These are phyloP conservation scores for Tetrahymena thermophila DNA, from an alignment of 73 alveolate species.

Conservation along the genomic window DNA sequence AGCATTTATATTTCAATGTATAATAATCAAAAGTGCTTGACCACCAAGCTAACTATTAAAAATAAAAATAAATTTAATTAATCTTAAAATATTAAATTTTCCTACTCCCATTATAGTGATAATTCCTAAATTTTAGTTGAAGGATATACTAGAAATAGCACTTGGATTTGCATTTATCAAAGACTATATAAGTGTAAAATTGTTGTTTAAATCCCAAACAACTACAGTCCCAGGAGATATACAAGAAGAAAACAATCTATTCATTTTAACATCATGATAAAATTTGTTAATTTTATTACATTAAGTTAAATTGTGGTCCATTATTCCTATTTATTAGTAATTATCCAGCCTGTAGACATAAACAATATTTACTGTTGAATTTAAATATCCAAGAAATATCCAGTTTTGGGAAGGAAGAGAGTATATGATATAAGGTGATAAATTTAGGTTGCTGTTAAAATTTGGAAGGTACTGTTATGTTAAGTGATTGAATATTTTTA, in stretches of 20 bases:
- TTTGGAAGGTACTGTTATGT: neutral
- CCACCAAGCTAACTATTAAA: neutral
- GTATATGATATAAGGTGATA: neutral
- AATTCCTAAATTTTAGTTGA: neutral
- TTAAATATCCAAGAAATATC: neutral
- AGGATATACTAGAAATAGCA: neutral
- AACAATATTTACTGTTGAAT: neutral
- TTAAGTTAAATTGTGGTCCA: neutral
- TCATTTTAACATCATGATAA: neutral
- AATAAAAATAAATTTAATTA: too few species aligned
- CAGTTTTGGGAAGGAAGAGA: neutral
- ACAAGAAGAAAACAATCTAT: neutral
- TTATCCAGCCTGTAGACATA: neutral
- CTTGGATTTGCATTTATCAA: neutral
- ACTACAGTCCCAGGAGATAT: neutral
- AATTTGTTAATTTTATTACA: neutral
- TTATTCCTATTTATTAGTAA: neutral
- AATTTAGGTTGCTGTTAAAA: too few species aligned
- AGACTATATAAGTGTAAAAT: neutral
- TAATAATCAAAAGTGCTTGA: neutral
- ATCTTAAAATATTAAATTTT: too few species aligned
- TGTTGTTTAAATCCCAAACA: neutral
- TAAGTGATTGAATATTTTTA: too few species aligned
- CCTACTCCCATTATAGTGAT: too few species aligned
- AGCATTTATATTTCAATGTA: neutral